phyloP scores from a whole-genome alignment of 192 early-diverging fungal genomes.

The Chytriomyces hyalinus region DNA sequence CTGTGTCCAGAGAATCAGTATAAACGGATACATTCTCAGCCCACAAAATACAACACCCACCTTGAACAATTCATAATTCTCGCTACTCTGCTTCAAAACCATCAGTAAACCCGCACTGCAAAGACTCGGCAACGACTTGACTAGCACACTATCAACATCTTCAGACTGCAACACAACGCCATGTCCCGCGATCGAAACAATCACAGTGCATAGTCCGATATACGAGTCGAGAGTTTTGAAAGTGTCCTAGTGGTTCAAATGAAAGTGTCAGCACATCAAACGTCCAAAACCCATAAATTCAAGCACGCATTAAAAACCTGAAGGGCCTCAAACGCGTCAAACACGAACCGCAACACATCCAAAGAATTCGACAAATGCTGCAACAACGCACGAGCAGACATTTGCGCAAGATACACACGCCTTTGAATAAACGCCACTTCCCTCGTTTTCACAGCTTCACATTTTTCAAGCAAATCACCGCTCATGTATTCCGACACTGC shows the following conservation, averaged over 20 bases:
- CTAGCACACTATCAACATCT: background rate
- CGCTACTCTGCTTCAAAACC: background rate
- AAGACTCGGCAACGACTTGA: background rate
- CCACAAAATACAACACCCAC: background rate
- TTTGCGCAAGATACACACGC: background rate
- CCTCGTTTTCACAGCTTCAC: background rate
- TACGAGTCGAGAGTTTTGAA: slow-evolving; percentile 6
- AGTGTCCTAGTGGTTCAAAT: background rate
- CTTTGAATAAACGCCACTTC: background rate
- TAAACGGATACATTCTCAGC: too few relatives aligned
- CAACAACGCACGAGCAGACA: background rate
- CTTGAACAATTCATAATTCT: slow-evolving; percentile 21
- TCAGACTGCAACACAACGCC: background rate
- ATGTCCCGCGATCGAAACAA: background rate
- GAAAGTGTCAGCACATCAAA: background rate
- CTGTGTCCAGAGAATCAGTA: too few relatives aligned
- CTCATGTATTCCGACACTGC: background rate
- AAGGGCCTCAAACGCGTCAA: background rate
- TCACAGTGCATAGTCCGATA: slow-evolving; percentile 3
- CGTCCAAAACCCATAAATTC: background rate
- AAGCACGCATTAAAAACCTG: background rate
- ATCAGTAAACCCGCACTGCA: background rate
- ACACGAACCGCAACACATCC: background rate
- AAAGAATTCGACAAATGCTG: background rate
- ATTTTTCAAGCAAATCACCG: background rate